Conservation (phyloP, 1,284 basidiomycete genomes). For the Moesziomyces globuligerus region DNA sequence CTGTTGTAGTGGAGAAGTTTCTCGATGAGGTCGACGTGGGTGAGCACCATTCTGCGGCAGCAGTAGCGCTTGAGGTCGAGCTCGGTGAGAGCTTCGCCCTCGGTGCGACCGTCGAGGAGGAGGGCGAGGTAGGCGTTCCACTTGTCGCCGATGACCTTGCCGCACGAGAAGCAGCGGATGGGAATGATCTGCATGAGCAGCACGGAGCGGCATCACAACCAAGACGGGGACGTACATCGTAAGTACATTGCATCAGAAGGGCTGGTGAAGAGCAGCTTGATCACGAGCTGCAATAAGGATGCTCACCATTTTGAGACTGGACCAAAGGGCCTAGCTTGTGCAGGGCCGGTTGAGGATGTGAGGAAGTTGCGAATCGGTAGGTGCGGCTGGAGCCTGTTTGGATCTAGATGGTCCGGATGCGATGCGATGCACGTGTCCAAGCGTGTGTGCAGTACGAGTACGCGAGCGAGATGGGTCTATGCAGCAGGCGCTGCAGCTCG, state of each 20-base stretch:
- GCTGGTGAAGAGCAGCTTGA: no score
- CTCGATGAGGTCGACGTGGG: slow-evolving; percentile 96
- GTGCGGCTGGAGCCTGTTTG: no score
- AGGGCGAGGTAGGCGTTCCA: slow-evolving; percentile 66
- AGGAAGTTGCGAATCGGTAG: neutral
- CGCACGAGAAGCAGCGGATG: slow-evolving; percentile 66
- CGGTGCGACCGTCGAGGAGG: slow-evolving; percentile 61
- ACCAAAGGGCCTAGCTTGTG: neutral
- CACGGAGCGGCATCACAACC: neutral
- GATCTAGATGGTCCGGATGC: no score
- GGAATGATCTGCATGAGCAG: slow-evolving; percentile 56
- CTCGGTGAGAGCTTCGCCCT: slow-evolving; percentile 88
- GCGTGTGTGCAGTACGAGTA: neutral
- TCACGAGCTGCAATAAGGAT: neutral
- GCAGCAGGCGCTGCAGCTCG: neutral
- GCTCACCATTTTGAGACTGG: neutral
- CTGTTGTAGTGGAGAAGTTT: slow-evolving; percentile 96
- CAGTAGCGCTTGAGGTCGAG: slow-evolving; percentile 93
- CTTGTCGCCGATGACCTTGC: slow-evolving; percentile 67
- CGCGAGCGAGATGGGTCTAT: no score
- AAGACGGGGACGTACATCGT: no score
- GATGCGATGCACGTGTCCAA: no score
- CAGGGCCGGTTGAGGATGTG: neutral
- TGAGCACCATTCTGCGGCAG: slow-evolving; percentile 95
- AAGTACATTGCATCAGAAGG: no score